Evolutionary conservation across 768 basidiomycete genomes (phyloP), one percentile per base, ranked within the genome.

Genomic region (Agaricus subrufescens): DNA sequence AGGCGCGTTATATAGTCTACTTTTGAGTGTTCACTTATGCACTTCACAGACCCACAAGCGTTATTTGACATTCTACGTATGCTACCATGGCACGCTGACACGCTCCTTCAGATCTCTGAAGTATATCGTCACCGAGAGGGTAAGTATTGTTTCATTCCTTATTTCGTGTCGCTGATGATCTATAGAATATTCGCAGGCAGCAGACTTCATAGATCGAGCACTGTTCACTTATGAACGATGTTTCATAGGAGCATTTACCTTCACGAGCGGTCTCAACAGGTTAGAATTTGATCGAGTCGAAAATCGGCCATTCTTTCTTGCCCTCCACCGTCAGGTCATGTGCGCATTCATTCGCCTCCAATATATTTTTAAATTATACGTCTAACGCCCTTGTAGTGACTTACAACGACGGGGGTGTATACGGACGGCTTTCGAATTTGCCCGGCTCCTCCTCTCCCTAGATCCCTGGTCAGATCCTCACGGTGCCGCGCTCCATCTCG

Each of bases 41-140:
- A 30, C 4, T 37, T 46, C 10, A 7, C 49, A 91, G 91, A 93
- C 65, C 91, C 90, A 1, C 83, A 91, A 57, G 82, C 83, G 2
- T 80, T 99, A 45, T 88, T 84, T 70, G 80, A 83, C 19, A 75
- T 98, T 7, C 64, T 96, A n/a, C 78, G 83, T 26, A 81, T 80
- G 40, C 79, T 87, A 53, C 93, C 92, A 0, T 98, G 93, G 84
- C 97, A 98, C 62, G 90, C 86, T 1, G 96, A 98, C 68, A 95
- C 95, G 0, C 75, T 96, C 1, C 76, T 96, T 2, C 92, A 95
- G 63, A 71, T 95, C 12, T 84, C 89, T 2, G 93, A 95, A 62
- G 85, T 94, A 7, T 89, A 85, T 64, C 76, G 87, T 29, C 90
- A 96, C 67, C 82, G 93, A 62, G 94, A 96, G 77, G 94, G 94